Evolutionary conservation across 1,284 basidiomycete species (phyloP), one percentile per base, ranked within the genome.

Genomic region (Cutaneotrichosporon mucoides): DNA sequence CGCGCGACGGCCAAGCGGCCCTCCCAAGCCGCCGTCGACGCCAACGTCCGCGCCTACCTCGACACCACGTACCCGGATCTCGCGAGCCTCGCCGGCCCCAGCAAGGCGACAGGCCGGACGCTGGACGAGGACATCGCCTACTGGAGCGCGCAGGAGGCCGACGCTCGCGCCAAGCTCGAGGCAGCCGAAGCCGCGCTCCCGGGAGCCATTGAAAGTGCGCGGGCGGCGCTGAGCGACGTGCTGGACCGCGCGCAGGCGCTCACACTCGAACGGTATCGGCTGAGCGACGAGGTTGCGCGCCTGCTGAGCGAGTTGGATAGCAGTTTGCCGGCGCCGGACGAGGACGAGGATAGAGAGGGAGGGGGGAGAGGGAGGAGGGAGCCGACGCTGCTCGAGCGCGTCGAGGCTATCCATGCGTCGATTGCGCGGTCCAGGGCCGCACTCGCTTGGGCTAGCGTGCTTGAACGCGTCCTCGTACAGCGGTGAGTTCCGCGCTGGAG

Each of bases 371-470:
- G 49, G 37, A 53, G 62, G 36, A 51, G 60, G 2, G 49, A 53
- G 2, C 24, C 60, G 51, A 71, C 68, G 41, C 56, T 76, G 5
- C 53, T 76, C 38, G 72, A 79, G 1, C 78, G 91, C 10, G 79
- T 94, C n/a, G 89, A 94, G 76, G 86, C 86, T 43, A 81, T 92
- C 61, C 89, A 93, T 84, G 56, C 84, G 13, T 68, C 83, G 68
- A 71, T 94, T 66, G 86, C 84, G 69, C 87, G 89, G 69, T 80
- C 93, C 37, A 82, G 88, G 67, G 84, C 84, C 53, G 85, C 91
- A 9, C 85, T 86, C 67, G 82, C 83, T 24, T 95, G 94, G 76
- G 84, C 90, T 6, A 83, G 84, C 51, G 80, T 92, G 5, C 79
- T 93, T 37, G 84, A 90, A 65, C 84, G 82, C 67, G 85, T 86